Percentiles rank a stretch among this genome's conserved stretches.
Evolutionary conservation across 768 basidiomycete species (phyloP).

Genomic region (Clitopilus hobsonii): DNA sequence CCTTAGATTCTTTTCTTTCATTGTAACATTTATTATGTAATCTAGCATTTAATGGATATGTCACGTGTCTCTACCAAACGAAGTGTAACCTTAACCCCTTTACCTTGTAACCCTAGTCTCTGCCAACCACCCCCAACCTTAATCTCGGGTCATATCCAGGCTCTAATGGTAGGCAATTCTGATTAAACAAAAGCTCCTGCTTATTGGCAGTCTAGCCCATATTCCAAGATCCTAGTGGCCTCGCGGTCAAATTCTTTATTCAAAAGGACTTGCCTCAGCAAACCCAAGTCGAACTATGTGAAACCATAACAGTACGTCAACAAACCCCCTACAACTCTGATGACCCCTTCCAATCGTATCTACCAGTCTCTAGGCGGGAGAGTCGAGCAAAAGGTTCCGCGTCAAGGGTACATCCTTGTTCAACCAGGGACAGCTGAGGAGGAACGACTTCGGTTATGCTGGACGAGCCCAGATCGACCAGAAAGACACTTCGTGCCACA

Average conservation of each 20-base stretch:
- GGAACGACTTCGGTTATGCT: slow-evolving; percentile 71
- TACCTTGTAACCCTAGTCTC: slow-evolving; percentile 26
- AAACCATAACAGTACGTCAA: slow-evolving; percentile 60
- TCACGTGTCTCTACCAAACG: slow-evolving; percentile 24
- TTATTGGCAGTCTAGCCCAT: slow-evolving; percentile 42
- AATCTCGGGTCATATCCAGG: slow-evolving; percentile 36
- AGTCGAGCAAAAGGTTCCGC: slow-evolving; percentile 74
- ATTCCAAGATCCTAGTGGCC: slow-evolving; percentile 63
- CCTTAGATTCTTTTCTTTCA: slow-evolving; percentile 21
- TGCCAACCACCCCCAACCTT: slow-evolving; percentile 42
- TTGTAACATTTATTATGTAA: slow-evolving; percentile 4
- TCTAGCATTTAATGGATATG: slow-evolving; percentile 10
- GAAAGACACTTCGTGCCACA: slow-evolving; percentile 77
- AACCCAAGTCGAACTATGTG: slow-evolving; percentile 66
- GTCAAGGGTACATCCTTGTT: slow-evolving; percentile 70
- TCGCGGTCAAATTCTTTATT: slow-evolving; percentile 79
- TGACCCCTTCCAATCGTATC: slow-evolving; percentile 1
- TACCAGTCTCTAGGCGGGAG: slow-evolving; percentile 68
- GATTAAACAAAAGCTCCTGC: not conserved
- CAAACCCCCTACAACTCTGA: not conserved
- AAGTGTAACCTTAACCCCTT: slow-evolving; percentile 23
- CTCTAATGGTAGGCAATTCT: slow-evolving; percentile 9
- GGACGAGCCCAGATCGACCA: slow-evolving; percentile 65
- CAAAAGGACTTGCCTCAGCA: slow-evolving; percentile 73
- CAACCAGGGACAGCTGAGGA: slow-evolving; percentile 67